Base-by-base conservation (phyloP, 495 filamentous ascomycete species). In the Cairneyella variabilis region DNA sequence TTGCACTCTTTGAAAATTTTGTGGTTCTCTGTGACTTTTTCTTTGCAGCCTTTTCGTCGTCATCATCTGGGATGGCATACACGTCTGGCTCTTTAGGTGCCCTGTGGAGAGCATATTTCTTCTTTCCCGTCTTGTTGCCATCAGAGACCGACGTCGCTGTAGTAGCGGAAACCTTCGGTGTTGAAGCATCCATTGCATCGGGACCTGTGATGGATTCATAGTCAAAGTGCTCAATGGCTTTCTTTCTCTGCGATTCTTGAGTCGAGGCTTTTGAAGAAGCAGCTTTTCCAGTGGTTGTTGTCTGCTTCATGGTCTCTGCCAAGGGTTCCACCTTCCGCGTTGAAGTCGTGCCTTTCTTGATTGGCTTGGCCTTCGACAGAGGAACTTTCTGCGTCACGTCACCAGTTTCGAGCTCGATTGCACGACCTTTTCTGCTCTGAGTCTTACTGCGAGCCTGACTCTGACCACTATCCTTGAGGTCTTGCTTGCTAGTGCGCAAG, bases 21-120 rank as follows among this genome's bases (percentile, higher is more conserved):
- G 8, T 40, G 17, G 37, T 40, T 40, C 6, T 32, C 28, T 32
- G 6, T 26, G 32, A 3, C 21, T 40, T 48, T 23, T 39, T 20
- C 7, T 39, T 18, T 12, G 14, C 3, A 16, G 18, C 23, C 0
- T 39, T 23, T 2, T 28, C 52, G 2, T 25, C 26, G 2, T 21
- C 34, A 5, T 47, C 43, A 3, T 20, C 36, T 20, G 52, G 52
- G 21, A 54, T 41, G 7, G 47, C 42, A 23, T 28, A 54, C 3
- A 14, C 18, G 20, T 54, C 43, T n/a, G 0, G 2, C 14, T 9
- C 14, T 20, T 22, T 30, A 2, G 3, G 22, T 8, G 39, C 23
- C 14, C 14, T 6, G 11, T 44, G 14, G 14, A 44, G 21, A n/a
- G 41, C 23, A 44, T 44, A 44, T 12, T 44, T 44, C 17, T 27